phyloP scores from a whole-genome alignment of 495 filamentous ascomycete genomes.

The Daldinia childiae region DNA sequence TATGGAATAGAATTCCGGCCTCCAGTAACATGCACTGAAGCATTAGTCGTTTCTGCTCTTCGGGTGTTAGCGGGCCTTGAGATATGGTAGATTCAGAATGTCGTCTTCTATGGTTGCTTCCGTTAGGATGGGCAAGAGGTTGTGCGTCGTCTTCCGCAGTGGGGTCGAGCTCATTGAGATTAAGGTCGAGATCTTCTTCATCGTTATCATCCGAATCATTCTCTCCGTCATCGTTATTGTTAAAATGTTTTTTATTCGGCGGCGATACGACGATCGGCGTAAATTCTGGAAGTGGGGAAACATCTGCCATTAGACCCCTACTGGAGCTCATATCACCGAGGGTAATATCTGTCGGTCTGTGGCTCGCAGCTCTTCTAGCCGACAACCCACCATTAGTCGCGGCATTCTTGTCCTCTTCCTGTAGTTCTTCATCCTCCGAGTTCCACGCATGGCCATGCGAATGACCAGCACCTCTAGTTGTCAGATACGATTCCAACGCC shows the following conservation, averaged over 20 bases:
- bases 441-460: slow-evolving; percentile 55
- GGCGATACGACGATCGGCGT: slow-evolving; percentile 44
- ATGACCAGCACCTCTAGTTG: slow-evolving; percentile 62
- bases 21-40: slow-evolving; percentile 84
- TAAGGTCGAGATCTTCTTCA: slow-evolving; percentile 60
- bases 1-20: slow-evolving; percentile 87
- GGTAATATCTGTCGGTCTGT: slow-evolving; percentile 53
- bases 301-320: slow-evolving; percentile 58
- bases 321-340: slow-evolving; percentile 56
- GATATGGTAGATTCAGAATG: slow-evolving; percentile 38
- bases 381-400: slow-evolving; percentile 36
- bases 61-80: slow-evolving; percentile 45
- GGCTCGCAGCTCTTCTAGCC: slow-evolving; percentile 38
- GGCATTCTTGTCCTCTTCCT: slow-evolving; percentile 33
- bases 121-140: slow-evolving; percentile 36
- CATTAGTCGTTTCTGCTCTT: slow-evolving; percentile 68
- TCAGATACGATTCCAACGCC: slow-evolving; percentile 79
- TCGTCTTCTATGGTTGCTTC: slow-evolving; percentile 27
- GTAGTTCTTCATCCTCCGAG: slow-evolving; percentile 49
- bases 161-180: slow-evolving; percentile 62
- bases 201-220: slow-evolving; percentile 45
- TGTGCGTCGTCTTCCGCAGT: slow-evolving; percentile 35
- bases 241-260: slow-evolving; percentile 21
- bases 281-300: slow-evolving; percentile 58
- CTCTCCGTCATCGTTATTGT: slow-evolving; percentile 13